phyloP scores from a whole-genome alignment of 208 protist genomes.

The Leishmania major region DNA sequence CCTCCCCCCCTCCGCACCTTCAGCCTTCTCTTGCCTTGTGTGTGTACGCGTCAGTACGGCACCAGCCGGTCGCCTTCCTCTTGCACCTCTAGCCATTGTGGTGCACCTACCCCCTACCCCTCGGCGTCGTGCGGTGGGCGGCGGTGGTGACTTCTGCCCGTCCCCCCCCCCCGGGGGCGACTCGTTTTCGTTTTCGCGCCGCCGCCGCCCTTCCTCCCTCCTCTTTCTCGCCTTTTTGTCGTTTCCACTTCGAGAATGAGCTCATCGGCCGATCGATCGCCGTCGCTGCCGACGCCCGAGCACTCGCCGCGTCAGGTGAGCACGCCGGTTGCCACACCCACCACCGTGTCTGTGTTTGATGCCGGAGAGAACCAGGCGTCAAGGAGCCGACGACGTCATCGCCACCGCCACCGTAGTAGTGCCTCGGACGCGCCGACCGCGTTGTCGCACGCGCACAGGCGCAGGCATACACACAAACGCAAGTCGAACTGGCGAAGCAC shows the following conservation, averaged over 20 bases:
- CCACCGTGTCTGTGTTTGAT: background rate
- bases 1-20: background rate
- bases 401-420: background rate
- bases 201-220: background rate
- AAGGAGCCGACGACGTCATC: background rate
- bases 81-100: background rate
- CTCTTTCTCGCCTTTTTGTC: background rate
- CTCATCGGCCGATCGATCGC: too few species aligned
- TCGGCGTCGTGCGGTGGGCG: background rate
- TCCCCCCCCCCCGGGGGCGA: too few species aligned
- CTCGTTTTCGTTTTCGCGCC: background rate
- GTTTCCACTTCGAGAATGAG: background rate
- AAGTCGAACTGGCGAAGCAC: background rate
- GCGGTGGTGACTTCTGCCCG: background rate
- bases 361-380: background rate
- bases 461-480: constrained; percentile 6
- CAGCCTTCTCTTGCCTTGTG: background rate
- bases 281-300: background rate
- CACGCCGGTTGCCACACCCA: too few species aligned
- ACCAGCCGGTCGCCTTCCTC: background rate
- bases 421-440: background rate
- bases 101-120: background rate
- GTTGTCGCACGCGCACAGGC: constrained; percentile 6
- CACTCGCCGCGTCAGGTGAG: background rate
- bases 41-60: too few species aligned